phyloP scores from a whole-genome alignment of 2,329 filamentous ascomycete species.

The Aureobasidium subglaciale region DNA sequence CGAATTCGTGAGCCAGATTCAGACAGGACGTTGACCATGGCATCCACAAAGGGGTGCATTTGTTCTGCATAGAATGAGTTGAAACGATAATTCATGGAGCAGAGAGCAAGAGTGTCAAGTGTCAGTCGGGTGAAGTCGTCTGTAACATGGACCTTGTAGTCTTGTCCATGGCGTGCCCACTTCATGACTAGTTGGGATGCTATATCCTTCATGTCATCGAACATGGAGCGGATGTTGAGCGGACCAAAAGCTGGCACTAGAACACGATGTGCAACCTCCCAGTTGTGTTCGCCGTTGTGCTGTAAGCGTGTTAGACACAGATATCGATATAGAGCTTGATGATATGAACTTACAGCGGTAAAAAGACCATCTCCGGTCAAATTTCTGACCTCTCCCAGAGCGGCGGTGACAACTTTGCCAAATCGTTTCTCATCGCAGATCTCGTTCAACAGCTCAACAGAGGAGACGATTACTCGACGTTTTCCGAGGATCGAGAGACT shows the following conservation, averaged over 20 bases:
- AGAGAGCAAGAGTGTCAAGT: conserved; percentile 64
- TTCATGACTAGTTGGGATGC: conserved; percentile 28
- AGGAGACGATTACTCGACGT: conserved; percentile 21
- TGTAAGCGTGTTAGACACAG: not conserved
- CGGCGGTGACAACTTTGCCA: conserved; percentile 47
- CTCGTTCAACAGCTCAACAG: conserved; percentile 30
- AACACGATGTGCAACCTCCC: conserved; percentile 35
- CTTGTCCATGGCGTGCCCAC: conserved; percentile 38
- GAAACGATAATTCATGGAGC: conserved; percentile 65
- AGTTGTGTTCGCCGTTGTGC: conserved; percentile 32
- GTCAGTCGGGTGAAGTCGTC: conserved; percentile 68
- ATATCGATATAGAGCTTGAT: conserved; percentile 22
- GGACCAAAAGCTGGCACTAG: conserved; percentile 44
- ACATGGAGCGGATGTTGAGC: conserved; percentile 38
- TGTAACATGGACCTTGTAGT: conserved; percentile 50
- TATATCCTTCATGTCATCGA: conserved; percentile 32
- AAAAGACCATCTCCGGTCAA: conserved; percentile 41
- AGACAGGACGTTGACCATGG: conserved; percentile 58
- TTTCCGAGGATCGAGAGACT: conserved; percentile 18
- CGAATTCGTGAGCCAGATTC: conserved; percentile 48
- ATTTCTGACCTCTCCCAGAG: conserved; percentile 51
- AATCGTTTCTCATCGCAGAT: conserved; percentile 43
- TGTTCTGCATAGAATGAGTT: conserved; percentile 66
- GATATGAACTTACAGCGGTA: conserved; percentile 24
- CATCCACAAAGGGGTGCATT: conserved; percentile 61